Evolutionary conservation across 2,329 filamentous ascomycete genomes (phyloP).

Genomic region (Xylariaceae sp.): DNA sequence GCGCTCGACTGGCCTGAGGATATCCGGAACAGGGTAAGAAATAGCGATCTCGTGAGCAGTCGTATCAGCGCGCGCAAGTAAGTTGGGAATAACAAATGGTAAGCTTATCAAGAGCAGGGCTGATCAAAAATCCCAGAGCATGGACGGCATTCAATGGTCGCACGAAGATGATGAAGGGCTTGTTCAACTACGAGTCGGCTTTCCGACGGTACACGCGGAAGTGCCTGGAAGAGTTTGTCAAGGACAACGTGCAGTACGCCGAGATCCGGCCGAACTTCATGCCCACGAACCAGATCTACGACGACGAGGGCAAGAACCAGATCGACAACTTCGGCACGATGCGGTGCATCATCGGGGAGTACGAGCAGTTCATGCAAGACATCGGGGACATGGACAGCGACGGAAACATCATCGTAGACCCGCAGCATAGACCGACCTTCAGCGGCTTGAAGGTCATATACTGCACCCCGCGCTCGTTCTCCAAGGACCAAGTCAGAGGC

Average conservation of each 20-base stretch:
- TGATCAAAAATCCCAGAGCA: constrained; percentile 33
- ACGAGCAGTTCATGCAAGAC: constrained; percentile 37
- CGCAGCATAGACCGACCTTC: constrained; percentile 34
- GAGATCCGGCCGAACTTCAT: constrained; percentile 57
- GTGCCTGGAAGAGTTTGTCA: constrained; percentile 50
- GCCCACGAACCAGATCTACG: constrained; percentile 46
- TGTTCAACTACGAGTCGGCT: constrained; percentile 52
- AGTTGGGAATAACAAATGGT: too few species aligned
- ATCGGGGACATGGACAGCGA: constrained; percentile 28
- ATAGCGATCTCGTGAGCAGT: constrained; percentile 14
- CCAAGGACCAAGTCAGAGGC: constrained; percentile 37
- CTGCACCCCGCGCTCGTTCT: constrained; percentile 53
- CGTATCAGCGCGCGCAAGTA: constrained; percentile 24
- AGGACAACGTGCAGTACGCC: constrained; percentile 55
- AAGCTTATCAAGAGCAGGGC: too few species aligned
- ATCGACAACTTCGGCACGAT: constrained; percentile 47
- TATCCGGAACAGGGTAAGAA: constrained; percentile 9
- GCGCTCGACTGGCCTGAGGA: constrained; percentile 4
- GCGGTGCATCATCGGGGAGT: constrained; percentile 44
- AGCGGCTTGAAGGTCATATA: constrained; percentile 57
- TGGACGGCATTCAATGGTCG: constrained; percentile 59
- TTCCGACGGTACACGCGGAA: constrained; percentile 50
- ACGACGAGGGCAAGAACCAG: constrained; percentile 40
- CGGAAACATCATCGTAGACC: constrained; percentile 19
- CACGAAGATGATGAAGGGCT: constrained; percentile 56